Conservation (phyloP, 768 basidiomycete species). For the Auricularia heimuer region DNA sequence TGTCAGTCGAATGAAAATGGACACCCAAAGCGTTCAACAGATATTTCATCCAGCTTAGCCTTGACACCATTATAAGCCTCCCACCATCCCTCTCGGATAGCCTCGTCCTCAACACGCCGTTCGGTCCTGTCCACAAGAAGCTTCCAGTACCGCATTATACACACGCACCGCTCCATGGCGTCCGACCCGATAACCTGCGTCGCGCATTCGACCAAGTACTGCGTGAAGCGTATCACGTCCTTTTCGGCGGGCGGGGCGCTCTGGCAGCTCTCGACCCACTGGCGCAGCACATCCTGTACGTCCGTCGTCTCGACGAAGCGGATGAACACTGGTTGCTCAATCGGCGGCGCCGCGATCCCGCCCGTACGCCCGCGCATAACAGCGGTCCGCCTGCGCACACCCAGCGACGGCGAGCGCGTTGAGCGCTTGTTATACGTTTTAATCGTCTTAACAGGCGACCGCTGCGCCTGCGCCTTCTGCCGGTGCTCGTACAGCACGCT, state of each 20-base stretch:
- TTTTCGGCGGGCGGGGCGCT: constrained; percentile 55
- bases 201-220: constrained; percentile 60
- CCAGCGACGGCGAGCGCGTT: constrained; percentile 15
- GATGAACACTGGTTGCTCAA: constrained; percentile 43
- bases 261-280: constrained; percentile 62
- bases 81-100: not conserved
- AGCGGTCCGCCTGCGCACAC: constrained; percentile 5
- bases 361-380: constrained; percentile 2
- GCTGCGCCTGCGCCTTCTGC: constrained; percentile 8
- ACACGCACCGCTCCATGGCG: constrained; percentile 51
- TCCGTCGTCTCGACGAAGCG: constrained; percentile 55
- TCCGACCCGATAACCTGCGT: constrained; percentile 47
- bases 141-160: constrained; percentile 76
- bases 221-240: constrained; percentile 68
- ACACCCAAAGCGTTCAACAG: not conserved
- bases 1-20: not conserved
- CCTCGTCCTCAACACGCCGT: not conserved
- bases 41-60: not conserved
- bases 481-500: constrained; percentile 51
- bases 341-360: constrained; percentile 37
- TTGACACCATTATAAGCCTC: not conserved
- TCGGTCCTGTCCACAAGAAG: constrained; percentile 33
- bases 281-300: constrained; percentile 58
- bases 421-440: constrained; percentile 8
- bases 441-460: constrained; percentile 4